phyloP scores from a whole-genome alignment of 192 early-diverging fungal genomes.

The Entophlyctis helioformis region DNA sequence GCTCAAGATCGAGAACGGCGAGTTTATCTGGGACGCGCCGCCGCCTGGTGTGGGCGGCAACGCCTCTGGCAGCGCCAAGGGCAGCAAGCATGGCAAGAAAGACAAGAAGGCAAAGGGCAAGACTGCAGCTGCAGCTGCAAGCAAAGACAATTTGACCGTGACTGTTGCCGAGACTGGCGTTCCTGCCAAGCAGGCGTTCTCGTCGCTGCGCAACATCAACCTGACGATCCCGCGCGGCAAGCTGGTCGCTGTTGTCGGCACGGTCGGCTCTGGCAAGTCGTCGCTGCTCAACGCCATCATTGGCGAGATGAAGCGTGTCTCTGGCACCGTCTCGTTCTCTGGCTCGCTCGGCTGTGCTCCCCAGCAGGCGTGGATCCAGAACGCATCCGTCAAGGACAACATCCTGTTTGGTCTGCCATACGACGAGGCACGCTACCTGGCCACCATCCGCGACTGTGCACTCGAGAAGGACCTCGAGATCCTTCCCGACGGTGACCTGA shows the following conservation, averaged over 20 bases:
- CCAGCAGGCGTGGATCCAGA: constrained; percentile 85
- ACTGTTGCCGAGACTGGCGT: too few relatives aligned
- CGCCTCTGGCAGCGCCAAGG: too few relatives aligned
- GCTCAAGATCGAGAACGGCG: constrained; percentile 43
- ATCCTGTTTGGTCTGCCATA: constrained; percentile 59
- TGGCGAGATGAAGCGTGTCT: constrained; percentile 59
- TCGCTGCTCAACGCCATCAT: constrained; percentile 73
- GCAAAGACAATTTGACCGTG: background rate
- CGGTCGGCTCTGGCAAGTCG: constrained; percentile 76
- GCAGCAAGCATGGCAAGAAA: constrained; percentile 4
- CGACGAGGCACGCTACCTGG: constrained; percentile 46
- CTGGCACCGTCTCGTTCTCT: constrained; percentile 43
- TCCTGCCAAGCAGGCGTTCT: too few relatives aligned
- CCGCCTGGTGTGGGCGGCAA: too few relatives aligned
- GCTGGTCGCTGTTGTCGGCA: constrained; percentile 70
- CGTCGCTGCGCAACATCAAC: constrained; percentile 27
- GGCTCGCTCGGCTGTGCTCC: constrained; percentile 66
- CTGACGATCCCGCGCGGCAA: constrained; percentile 32
- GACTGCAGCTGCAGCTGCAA: background rate
- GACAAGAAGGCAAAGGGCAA: constrained; percentile 19
- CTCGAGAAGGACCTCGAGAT: constrained; percentile 56
- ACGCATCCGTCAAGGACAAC: constrained; percentile 48
- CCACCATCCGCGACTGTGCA: constrained; percentile 56
- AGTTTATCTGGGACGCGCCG: constrained; percentile 56
- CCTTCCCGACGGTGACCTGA: constrained; percentile 55